Evolutionary conservation across 306 rosid genomes (phyloP).

Genomic region (Vigna reflexopilosa): DNA sequence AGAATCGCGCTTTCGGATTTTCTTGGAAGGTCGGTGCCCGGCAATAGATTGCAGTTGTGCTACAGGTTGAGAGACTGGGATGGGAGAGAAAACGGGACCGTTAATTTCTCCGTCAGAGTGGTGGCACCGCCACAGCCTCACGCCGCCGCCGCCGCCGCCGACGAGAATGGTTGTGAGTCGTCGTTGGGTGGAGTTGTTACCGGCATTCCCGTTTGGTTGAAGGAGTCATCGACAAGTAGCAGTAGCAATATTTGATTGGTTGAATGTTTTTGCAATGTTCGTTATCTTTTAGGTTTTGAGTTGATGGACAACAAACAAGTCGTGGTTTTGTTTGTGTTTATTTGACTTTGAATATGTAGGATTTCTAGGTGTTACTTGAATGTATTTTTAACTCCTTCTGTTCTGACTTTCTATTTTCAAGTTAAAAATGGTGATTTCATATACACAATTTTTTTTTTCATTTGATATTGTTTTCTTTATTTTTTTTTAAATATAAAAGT

Average conservation of each 20-base stretch:
- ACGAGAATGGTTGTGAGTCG: background rate
- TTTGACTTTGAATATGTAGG: too few species aligned
- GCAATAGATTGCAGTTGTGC: conserved; percentile 54
- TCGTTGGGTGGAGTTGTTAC: background rate
- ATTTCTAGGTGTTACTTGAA: too few species aligned
- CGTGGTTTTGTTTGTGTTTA: too few species aligned
- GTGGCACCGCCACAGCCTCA: background rate
- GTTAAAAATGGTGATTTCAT: too few species aligned
- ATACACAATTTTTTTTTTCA: too few species aligned
- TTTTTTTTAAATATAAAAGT: too few species aligned
- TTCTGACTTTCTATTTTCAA: too few species aligned
- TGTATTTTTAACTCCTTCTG: too few species aligned
- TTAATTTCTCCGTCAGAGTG: conserved; percentile 59
- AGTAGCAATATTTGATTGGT: background rate
- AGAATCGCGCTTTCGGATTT: conserved; percentile 59
- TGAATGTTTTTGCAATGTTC: background rate
- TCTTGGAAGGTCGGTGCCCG: conserved; percentile 39
- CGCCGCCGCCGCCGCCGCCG: background rate
- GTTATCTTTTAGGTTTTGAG: too few species aligned
- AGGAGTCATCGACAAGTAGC: background rate
- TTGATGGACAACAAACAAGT: too few species aligned
- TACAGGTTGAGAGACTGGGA: conserved; percentile 59
- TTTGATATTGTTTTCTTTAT: too few species aligned
- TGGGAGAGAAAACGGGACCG: conserved; percentile 55
- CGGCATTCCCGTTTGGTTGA: conserved; percentile 35